A percentile compares a stretch with the other conserved stretches of the same genome.
phyloP scores from a whole-genome alignment of 1,284 basidiomycete genomes.

The Baeospora myosura region DNA sequence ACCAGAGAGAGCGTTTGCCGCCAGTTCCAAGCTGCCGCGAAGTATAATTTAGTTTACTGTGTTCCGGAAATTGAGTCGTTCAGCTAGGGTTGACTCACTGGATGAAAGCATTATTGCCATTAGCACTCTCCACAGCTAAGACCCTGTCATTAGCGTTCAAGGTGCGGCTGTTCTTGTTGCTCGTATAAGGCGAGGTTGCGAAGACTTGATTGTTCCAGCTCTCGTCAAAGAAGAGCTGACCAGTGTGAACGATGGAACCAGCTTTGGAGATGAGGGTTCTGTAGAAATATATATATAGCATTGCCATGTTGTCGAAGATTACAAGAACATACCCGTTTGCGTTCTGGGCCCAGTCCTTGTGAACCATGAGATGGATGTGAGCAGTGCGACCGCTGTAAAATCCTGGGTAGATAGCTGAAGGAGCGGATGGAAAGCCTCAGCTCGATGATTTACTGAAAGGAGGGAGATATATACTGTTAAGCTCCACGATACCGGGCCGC shows the following conservation, averaged over 20 bases:
- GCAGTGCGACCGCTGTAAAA: conserved; percentile 13
- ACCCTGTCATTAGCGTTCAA: conserved; percentile 13
- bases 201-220: conserved; percentile 9
- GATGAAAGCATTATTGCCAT: no score
- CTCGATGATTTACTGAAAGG: conserved; percentile 7
- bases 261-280: conserved; percentile 6
- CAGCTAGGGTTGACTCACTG: no score
- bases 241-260: conserved; percentile 12
- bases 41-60: no score
- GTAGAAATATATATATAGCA: no score
- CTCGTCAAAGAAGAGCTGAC: conserved; percentile 14
- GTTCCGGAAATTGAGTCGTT: no score
- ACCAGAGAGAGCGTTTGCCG: no score
- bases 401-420: conserved; percentile 11
- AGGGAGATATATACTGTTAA: conserved; percentile 8
- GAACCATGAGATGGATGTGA: conserved; percentile 13
- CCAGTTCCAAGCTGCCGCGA: no score
- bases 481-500: neutral
- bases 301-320: no score
- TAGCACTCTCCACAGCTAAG: no score
- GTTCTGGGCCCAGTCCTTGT: conserved; percentile 7
- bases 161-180: conserved; percentile 12
- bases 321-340: no score
- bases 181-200: conserved; percentile 9
- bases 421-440: conserved; percentile 9